Evolutionary conservation across 179 eudicot genomes (phyloP).

Genomic region (Beta lomatogona): DNA sequence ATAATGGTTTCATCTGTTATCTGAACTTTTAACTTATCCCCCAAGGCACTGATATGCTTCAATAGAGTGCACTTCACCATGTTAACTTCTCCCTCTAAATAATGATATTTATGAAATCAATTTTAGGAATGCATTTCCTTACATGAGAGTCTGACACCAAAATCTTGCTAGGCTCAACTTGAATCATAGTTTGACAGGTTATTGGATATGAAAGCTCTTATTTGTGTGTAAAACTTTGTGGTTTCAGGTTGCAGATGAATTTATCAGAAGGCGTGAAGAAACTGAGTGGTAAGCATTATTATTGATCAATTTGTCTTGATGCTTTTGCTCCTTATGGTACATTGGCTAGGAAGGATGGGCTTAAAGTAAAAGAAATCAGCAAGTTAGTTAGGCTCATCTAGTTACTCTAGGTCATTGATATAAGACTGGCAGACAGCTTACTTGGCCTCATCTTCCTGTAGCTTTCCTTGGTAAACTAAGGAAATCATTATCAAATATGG

Average conservation of each 20-base stretch:
- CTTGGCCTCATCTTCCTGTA: not conserved
- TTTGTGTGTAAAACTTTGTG: slow-evolving; percentile 10
- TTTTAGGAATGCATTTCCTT: not conserved
- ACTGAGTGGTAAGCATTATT: slow-evolving; percentile 78
- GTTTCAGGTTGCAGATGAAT: slow-evolving; percentile 90
- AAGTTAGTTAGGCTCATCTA: not conserved
- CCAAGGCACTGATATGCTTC: not conserved
- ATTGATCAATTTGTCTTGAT: not conserved
- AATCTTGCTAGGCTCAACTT: slow-evolving; percentile 7
- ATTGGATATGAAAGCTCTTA: slow-evolving; percentile 3
- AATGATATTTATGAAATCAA: not conserved
- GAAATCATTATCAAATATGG: not conserved
- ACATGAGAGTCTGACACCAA: not conserved
- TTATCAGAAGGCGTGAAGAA: slow-evolving; percentile 80
- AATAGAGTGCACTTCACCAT: not conserved
- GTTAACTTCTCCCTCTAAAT: not conserved
- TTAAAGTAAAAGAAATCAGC: not conserved
- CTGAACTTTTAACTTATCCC: not conserved
- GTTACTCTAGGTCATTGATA: not conserved
- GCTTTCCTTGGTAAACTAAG: not conserved
- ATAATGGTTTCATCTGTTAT: not conserved
- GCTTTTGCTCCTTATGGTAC: not conserved
- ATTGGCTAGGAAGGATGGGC: not conserved
- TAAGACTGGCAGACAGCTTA: not conserved
- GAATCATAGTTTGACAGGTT: not conserved